Conservation (phyloP, 345 rosid genomes). For the Heritiera fomes region DNA sequence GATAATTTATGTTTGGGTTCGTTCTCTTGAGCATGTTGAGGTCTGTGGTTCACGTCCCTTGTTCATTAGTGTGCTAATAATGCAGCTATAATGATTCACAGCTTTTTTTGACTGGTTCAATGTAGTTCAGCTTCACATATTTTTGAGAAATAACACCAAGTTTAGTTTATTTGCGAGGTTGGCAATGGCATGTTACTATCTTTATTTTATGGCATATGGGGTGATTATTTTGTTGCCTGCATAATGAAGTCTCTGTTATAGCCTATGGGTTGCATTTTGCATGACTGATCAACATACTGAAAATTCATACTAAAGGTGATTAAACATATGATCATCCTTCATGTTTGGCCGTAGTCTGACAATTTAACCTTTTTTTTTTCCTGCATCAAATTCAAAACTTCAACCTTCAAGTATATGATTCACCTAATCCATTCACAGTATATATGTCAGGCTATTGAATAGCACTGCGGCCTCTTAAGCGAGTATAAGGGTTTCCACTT, state of each 20-base stretch:
- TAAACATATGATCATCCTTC: background rate
- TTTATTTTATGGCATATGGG: background rate
- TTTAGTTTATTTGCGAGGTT: background rate
- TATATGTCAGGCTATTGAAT: background rate
- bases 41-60: background rate
- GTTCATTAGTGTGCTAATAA: background rate
- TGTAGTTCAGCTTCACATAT: background rate
- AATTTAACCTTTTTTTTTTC: background rate
- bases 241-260: background rate
- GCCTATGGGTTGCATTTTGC: background rate
- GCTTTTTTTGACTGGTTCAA: background rate
- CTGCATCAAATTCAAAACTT: background rate
- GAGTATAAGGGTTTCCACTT: background rate
- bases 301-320: background rate
- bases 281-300: background rate
- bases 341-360: background rate
- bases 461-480: background rate
- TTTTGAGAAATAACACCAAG: background rate
- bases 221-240: slow-evolving; percentile 4
- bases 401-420: background rate
- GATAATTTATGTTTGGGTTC: slow-evolving; percentile 16
- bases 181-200: background rate
- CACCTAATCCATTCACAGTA: background rate
- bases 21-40: background rate
- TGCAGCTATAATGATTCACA: background rate